Evolutionary conservation across 345 rosid genomes (phyloP).

Genomic region (Moricandia moricandioides): DNA sequence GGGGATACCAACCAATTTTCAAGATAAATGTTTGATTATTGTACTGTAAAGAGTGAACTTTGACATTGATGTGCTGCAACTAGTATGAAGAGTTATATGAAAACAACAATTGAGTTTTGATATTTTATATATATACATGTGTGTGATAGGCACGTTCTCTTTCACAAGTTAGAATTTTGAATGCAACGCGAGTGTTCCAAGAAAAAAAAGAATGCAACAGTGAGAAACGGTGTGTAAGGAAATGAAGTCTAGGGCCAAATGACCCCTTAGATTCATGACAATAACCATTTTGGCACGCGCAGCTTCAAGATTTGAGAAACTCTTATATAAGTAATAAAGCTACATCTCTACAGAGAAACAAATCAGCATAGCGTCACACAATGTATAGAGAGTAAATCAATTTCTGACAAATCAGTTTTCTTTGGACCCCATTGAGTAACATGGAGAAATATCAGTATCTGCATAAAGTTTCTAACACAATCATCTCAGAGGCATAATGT

Average conservation of each 20-base stretch:
- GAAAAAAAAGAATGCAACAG: not conserved
- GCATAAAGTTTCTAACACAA: slow-evolving; percentile 33
- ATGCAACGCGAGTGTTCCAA: not conserved
- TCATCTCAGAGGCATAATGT: slow-evolving; percentile 33
- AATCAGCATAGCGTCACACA: not conserved
- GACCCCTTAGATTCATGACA: slow-evolving; percentile 26
- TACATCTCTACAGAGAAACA: slow-evolving; percentile 13
- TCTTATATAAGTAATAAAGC: slow-evolving; percentile 27
- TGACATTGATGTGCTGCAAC: not conserved
- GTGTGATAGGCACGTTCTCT: not conserved
- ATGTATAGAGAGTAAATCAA: slow-evolving; percentile 17
- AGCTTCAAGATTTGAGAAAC: slow-evolving; percentile 26
- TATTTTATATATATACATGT: slow-evolving; percentile 15
- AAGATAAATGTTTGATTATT: not conserved
- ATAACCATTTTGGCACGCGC: slow-evolving; percentile 30
- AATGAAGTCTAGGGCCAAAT: slow-evolving; percentile 10
- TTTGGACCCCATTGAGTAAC: slow-evolving; percentile 6
- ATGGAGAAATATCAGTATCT: slow-evolving; percentile 25
- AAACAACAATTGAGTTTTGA: not conserved
- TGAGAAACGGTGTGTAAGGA: not conserved
- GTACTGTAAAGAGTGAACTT: not conserved
- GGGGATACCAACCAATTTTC: not conserved
- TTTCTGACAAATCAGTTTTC: slow-evolving; percentile 28
- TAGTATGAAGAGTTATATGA: slow-evolving; percentile 11
- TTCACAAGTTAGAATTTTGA: slow-evolving; percentile 21